Evolutionary conservation across 495 filamentous ascomycete species (phyloP).

Genomic region (Daldinia childiae): DNA sequence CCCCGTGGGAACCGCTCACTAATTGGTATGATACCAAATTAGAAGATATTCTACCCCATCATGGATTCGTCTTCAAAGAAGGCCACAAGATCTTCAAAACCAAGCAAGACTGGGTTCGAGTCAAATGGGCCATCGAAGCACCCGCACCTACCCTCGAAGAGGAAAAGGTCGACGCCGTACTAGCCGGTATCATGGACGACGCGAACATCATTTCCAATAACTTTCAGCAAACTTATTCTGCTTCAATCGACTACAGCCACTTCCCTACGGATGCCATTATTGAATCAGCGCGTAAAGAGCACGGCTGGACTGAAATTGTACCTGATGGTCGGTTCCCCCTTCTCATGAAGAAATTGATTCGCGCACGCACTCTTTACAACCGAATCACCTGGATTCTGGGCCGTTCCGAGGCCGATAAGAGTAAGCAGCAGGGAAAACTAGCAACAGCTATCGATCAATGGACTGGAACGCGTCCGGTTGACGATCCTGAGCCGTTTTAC

Average conservation of each 20-base stretch:
- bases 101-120: neutral
- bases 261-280: neutral
- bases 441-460: conserved; percentile 18
- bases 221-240: neutral
- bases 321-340: conserved; percentile 1
- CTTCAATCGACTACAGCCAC: neutral
- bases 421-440: neutral
- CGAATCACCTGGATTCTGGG: conserved; percentile 4
- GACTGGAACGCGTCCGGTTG: neutral
- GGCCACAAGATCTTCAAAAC: conserved; percentile 7
- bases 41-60: conserved; percentile 13
- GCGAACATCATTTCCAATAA: neutral
- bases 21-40: neutral
- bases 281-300: neutral
- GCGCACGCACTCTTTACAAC: conserved; percentile 12
- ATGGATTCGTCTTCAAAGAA: conserved; percentile 16
- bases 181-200: conserved; percentile 12
- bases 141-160: neutral
- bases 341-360: conserved; percentile 7
- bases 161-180: conserved; percentile 1
- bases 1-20: neutral
- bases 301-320: neutral
- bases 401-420: neutral
- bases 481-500: neutral
- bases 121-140: conserved; percentile 11